These are phyloP conservation scores for Oryza brachyantha DNA, from an alignment of 176 grass and related monocot genomes.

Conservation along the genomic window DNA sequence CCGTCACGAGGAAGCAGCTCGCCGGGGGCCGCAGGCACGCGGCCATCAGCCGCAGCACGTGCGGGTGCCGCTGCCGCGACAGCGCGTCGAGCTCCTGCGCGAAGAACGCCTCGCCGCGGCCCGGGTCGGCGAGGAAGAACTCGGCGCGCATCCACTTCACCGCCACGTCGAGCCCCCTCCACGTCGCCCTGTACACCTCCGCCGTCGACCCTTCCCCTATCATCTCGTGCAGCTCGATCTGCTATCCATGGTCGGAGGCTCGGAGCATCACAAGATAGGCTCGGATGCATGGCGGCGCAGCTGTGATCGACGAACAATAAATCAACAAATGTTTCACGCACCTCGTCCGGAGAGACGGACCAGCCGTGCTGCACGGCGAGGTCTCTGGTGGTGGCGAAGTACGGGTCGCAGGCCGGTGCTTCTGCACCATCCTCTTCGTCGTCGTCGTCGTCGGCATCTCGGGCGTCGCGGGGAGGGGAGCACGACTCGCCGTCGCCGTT, in stretches of 20 bases:
- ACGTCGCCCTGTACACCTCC: constrained; percentile 47
- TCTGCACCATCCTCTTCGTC: neutral
- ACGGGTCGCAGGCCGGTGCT: constrained; percentile 24
- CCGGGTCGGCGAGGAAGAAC: constrained; percentile 23
- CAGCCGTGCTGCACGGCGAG: constrained; percentile 50
- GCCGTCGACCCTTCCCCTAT: constrained; percentile 56
- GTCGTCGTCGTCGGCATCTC: neutral
- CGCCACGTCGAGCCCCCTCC: constrained; percentile 54
- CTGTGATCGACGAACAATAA: neutral
- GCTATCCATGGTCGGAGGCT: neutral
- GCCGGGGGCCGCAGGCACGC: constrained; percentile 51
- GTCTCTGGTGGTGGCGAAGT: constrained; percentile 21
- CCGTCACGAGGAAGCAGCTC: constrained; percentile 50
- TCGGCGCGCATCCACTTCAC: constrained; percentile 57
- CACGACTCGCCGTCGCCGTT: neutral
- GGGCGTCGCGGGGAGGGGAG: neutral
- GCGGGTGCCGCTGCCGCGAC: constrained; percentile 57
- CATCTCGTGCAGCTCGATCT: constrained; percentile 61
- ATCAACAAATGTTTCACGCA: neutral
- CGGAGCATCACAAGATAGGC: neutral
- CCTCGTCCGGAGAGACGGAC: constrained; percentile 52
- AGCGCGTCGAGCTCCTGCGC: constrained; percentile 53
- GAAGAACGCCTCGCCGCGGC: constrained; percentile 42
- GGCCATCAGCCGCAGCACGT: constrained; percentile 48
- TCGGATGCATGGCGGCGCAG: neutral